These are phyloP conservation scores for Nakazawaea anatomiae DNA, from an alignment of 805 yeast genomes.

Conservation along the genomic window DNA sequence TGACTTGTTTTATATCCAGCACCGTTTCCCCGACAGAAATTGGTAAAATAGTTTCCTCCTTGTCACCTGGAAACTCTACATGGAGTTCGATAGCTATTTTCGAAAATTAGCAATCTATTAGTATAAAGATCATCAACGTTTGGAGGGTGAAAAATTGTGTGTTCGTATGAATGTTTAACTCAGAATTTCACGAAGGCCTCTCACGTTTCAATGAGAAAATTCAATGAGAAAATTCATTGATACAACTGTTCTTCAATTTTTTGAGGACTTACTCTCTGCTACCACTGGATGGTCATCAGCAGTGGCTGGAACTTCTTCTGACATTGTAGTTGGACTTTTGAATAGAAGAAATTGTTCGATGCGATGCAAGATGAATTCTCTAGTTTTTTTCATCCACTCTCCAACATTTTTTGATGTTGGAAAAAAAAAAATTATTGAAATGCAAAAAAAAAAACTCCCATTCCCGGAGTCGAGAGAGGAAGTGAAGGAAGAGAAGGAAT, in stretches of 20 bases:
- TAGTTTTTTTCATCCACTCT: neutral
- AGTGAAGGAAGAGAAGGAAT: neutral
- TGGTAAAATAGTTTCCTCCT: slow-evolving; percentile 20
- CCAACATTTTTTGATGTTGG: neutral
- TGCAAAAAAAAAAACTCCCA: neutral
- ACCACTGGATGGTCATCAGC: neutral
- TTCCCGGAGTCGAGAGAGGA: neutral
- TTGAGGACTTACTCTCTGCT: neutral
- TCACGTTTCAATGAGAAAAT: too few relatives aligned
- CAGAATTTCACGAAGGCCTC: too few relatives aligned
- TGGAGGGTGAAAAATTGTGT: neutral
- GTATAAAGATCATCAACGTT: neutral
- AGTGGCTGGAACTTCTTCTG: neutral
- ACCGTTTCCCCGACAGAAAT: slow-evolving; percentile 36
- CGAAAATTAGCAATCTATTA: neutral
- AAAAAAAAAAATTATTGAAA: neutral
- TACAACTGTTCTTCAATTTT: neutral
- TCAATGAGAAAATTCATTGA: too few relatives aligned
- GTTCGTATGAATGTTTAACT: too few relatives aligned
- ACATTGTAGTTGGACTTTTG: neutral
- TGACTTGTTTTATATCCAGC: slow-evolving; percentile 50
- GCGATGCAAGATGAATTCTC: too few relatives aligned
- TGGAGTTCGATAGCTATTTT: slow-evolving; percentile 16
- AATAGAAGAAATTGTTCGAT: too few relatives aligned
- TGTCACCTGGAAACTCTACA: slow-evolving; percentile 21